A percentile compares a stretch with the other conserved stretches of the same genome.
Evolutionary conservation across 2,329 filamentous ascomycete species (phyloP).

Genomic region (Aspergillus novoparasiticus): DNA sequence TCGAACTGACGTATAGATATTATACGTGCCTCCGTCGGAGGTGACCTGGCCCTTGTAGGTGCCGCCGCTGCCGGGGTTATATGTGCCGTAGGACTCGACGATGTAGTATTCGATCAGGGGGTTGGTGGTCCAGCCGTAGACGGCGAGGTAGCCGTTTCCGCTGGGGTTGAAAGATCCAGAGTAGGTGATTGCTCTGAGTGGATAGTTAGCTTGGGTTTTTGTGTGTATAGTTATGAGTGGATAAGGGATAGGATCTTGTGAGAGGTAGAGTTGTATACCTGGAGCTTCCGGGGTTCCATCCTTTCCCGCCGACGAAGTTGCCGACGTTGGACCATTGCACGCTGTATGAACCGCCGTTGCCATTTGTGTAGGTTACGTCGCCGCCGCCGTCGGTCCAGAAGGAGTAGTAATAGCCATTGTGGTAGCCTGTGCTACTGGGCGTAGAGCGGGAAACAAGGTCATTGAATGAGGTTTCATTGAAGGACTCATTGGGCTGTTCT

Average conservation of each 20-base stretch:
- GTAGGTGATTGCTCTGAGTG: slow-evolving; percentile 30
- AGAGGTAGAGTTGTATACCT: slow-evolving; percentile 40
- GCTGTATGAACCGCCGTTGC: slow-evolving; percentile 47
- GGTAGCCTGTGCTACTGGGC: slow-evolving; percentile 32
- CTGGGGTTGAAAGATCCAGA: slow-evolving; percentile 31
- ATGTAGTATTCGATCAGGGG: slow-evolving; percentile 44
- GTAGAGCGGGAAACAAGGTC: slow-evolving; percentile 22
- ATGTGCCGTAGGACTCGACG: slow-evolving; percentile 37
- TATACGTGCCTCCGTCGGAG: slow-evolving; percentile 41
- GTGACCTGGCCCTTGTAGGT: slow-evolving; percentile 38
- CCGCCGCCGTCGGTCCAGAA: slow-evolving; percentile 54
- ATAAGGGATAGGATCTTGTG: neutral
- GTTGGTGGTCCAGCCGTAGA: slow-evolving; percentile 47
- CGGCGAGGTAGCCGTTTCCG: slow-evolving; percentile 37
- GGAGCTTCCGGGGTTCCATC: slow-evolving; percentile 57
- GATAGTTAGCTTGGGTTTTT: neutral
- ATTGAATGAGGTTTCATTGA: slow-evolving; percentile 12
- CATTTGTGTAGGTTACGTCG: slow-evolving; percentile 50
- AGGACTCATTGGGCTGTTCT: neutral
- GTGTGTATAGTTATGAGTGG: too few species aligned
- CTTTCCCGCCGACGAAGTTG: slow-evolving; percentile 62
- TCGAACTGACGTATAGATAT: slow-evolving; percentile 41
- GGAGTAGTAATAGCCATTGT: slow-evolving; percentile 53
- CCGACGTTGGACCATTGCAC: slow-evolving; percentile 51
- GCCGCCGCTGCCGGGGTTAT: slow-evolving; percentile 33